phyloP scores from a whole-genome alignment of 441 rosid species.

The Erysimum pusillum region DNA sequence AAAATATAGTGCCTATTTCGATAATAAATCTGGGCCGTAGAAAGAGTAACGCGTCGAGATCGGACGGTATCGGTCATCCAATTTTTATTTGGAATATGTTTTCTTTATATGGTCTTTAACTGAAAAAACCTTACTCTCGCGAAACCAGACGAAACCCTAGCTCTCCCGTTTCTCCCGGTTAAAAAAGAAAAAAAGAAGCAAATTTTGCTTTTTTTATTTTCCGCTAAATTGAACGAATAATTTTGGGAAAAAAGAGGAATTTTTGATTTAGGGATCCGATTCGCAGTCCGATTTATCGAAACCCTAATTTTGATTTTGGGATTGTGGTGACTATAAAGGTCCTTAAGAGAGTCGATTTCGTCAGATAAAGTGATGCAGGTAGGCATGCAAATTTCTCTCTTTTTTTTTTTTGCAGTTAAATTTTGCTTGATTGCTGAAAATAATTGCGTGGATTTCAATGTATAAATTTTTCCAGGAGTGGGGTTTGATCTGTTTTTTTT shows the following conservation, averaged over 20 bases:
- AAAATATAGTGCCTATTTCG: not conserved
- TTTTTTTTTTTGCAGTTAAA: conserved; percentile 8
- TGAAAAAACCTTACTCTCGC: conserved; percentile 61
- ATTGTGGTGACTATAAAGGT: conserved; percentile 50
- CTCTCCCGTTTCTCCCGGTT: conserved; percentile 62
- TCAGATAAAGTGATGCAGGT: conserved; percentile 59
- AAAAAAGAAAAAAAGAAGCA: conserved; percentile 40
- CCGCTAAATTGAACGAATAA: conserved; percentile 50
- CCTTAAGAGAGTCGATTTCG: conserved; percentile 48
- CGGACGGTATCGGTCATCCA: conserved; percentile 17
- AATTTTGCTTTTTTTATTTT: conserved; percentile 32
- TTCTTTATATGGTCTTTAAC: conserved; percentile 36
- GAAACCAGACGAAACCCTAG: conserved; percentile 83
- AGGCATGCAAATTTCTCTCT: conserved; percentile 40
- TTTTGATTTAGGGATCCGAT: conserved; percentile 56
- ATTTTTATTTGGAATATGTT: conserved; percentile 38
- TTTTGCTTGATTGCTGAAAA: conserved; percentile 32
- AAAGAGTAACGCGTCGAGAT: conserved; percentile 29
- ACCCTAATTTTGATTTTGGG: conserved; percentile 47
- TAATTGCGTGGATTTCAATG: conserved; percentile 16
- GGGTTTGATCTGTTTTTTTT: conserved; percentile 44
- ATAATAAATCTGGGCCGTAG: conserved; percentile 29
- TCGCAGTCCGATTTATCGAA: conserved; percentile 54
- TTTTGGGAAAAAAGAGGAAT: conserved; percentile 39
- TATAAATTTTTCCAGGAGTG: conserved; percentile 39